phyloP scores from a whole-genome alignment of 1,139 yeast species.

The Lodderomyces margitis region DNA sequence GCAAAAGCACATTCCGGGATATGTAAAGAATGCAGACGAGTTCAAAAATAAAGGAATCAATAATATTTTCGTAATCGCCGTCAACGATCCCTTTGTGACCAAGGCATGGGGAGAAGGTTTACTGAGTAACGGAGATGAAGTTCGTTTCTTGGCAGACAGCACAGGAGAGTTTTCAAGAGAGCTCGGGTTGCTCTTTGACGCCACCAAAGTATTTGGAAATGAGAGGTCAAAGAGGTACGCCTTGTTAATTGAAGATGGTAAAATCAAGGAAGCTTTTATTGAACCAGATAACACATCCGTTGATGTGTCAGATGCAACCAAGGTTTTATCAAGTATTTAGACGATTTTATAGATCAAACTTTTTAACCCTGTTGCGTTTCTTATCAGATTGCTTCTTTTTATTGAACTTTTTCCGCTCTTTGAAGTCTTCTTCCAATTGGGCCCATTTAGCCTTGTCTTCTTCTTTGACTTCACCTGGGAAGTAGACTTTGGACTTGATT shows the following conservation, averaged over 20 bases:
- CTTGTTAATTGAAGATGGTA: constrained; percentile 70
- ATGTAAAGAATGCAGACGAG: constrained; percentile 46
- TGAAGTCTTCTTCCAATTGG: constrained; percentile 41
- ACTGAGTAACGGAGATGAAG: constrained; percentile 27
- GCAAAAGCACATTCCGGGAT: constrained; percentile 78
- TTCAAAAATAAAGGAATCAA: constrained; percentile 67
- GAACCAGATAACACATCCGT: constrained; percentile 84
- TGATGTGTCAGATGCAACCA: constrained; percentile 44
- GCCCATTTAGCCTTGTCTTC: constrained; percentile 58
- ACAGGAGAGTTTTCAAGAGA: constrained; percentile 65
- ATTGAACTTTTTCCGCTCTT: constrained; percentile 47
- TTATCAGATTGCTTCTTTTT: constrained; percentile 57
- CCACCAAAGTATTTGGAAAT: constrained; percentile 70
- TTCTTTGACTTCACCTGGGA: constrained; percentile 50
- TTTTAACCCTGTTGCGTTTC: constrained; percentile 49
- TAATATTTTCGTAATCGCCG: constrained; percentile 64
- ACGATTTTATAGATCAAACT: constrained; percentile 25
- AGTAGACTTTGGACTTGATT: constrained; percentile 45
- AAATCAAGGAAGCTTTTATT: constrained; percentile 60
- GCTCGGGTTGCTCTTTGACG: constrained; percentile 69
- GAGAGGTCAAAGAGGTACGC: constrained; percentile 76
- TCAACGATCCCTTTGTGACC: constrained; percentile 83
- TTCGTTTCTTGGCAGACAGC: constrained; percentile 75
- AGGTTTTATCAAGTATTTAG: constrained; percentile 25
- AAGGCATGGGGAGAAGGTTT: constrained; percentile 43